Evolutionary conservation across 1,284 basidiomycete genomes (phyloP).

Genomic region (Trichosporon coremiiforme): DNA sequence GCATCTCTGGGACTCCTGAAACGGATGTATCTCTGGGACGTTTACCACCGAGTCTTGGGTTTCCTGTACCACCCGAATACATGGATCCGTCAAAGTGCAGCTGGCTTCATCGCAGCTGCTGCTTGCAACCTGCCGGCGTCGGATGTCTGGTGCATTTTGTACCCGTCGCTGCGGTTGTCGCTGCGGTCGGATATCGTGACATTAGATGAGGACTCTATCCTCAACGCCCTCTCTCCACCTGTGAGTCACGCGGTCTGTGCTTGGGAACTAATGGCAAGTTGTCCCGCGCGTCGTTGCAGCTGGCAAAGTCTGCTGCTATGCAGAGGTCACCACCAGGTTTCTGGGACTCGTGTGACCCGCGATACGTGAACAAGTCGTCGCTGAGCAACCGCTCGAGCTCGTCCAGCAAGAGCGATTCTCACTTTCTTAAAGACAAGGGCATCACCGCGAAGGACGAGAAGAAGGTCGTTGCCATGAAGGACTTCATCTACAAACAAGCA

Average conservation of each 20-base stretch:
- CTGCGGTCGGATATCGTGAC: constrained; percentile 80
- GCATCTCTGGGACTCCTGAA: constrained; percentile 84
- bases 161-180: constrained; percentile 83
- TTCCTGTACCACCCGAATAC: constrained; percentile 94
- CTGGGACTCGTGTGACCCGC: constrained; percentile 62
- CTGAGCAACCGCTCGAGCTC: constrained; percentile 20
- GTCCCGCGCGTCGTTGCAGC: constrained; percentile 76
- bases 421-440: constrained; percentile 58
- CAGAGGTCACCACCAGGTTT: constrained; percentile 62
- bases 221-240: constrained; percentile 73
- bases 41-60: constrained; percentile 80
- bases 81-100: constrained; percentile 92
- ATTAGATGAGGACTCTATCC: constrained; percentile 72
- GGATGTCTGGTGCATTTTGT: constrained; percentile 95
- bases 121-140: constrained; percentile 75
- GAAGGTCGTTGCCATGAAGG: constrained; percentile 67
- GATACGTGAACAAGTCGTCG: constrained; percentile 23
- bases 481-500: constrained; percentile 82
- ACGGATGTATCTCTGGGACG: constrained; percentile 90
- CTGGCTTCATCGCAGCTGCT: constrained; percentile 81
- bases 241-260: constrained; percentile 60
- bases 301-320: constrained; percentile 64
- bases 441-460: constrained; percentile 47
- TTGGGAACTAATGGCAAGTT: constrained; percentile 60
- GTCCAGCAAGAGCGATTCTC: constrained; percentile 3